Evolutionary conservation across 1,284 basidiomycete genomes (phyloP).

Genomic region (Tilletia horrida): DNA sequence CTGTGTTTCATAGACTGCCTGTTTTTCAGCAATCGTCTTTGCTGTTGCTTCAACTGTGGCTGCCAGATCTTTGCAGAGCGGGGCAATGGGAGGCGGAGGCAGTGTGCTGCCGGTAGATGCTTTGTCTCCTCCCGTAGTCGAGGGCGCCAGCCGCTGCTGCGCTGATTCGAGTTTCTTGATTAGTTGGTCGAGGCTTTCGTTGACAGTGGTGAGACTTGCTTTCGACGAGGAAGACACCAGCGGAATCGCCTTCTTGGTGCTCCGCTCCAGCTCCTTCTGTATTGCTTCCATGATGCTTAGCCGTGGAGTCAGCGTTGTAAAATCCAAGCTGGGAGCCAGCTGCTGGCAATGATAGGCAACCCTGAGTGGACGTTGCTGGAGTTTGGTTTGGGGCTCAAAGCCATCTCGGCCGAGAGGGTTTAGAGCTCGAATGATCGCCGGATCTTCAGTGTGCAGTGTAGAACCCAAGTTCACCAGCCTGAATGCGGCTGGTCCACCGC

Average conservation of each 20-base stretch:
- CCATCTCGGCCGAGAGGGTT: too few relatives aligned
- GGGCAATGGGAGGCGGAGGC: neutral
- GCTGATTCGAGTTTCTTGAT: slow-evolving; percentile 39
- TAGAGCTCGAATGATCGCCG: too few relatives aligned
- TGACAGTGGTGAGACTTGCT: slow-evolving; percentile 27
- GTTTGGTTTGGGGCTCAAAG: too few relatives aligned
- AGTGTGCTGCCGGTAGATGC: slow-evolving; percentile 12
- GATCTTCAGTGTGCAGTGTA: too few relatives aligned
- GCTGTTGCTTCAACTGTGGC: slow-evolving; percentile 30
- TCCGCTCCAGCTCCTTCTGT: slow-evolving; percentile 41
- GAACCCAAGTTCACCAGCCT: too few relatives aligned
- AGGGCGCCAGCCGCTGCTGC: slow-evolving; percentile 23
- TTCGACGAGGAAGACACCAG: slow-evolving; percentile 30
- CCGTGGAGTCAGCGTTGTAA: too few relatives aligned
- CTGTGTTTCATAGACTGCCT: slow-evolving; percentile 43
- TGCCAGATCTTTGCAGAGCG: slow-evolving; percentile 29
- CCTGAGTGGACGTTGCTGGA: too few relatives aligned
- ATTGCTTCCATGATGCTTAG: slow-evolving; percentile 39
- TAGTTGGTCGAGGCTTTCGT: slow-evolving; percentile 41
- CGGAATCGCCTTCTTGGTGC: slow-evolving; percentile 34
- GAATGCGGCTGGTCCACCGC: too few relatives aligned
- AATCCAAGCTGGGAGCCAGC: too few relatives aligned
- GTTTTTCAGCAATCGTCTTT: slow-evolving; percentile 37
- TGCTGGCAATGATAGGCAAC: too few relatives aligned
- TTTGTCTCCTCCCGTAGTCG: neutral